phyloP scores from a whole-genome alignment of 306 rosid genomes.

The Sophora flavescens region DNA sequence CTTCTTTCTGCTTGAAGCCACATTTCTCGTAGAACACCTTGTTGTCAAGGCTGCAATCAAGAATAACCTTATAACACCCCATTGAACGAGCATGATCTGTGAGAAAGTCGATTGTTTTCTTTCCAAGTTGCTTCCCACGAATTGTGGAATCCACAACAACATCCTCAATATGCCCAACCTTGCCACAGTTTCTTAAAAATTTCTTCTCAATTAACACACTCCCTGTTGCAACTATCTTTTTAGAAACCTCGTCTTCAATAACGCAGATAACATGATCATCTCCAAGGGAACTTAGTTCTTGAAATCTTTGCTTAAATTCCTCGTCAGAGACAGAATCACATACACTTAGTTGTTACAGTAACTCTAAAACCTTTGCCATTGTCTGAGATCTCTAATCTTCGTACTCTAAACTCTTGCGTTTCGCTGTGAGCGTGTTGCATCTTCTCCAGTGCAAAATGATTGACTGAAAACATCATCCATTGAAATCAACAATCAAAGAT shows the following conservation, averaged over 20 bases:
- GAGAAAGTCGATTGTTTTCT: slow-evolving; percentile 64
- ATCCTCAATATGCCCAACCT: slow-evolving; percentile 81
- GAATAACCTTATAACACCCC: slow-evolving; percentile 90
- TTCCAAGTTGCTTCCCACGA: slow-evolving; percentile 65
- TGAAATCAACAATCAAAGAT: not conserved
- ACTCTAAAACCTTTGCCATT: slow-evolving; percentile 77
- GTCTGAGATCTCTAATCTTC: slow-evolving; percentile 70
- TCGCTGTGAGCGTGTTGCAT: slow-evolving; percentile 48
- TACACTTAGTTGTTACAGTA: slow-evolving; percentile 70
- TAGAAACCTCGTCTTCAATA: slow-evolving; percentile 60
- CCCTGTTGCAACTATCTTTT: slow-evolving; percentile 76
- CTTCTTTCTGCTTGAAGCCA: slow-evolving; percentile 64
- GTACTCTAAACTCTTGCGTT: slow-evolving; percentile 50
- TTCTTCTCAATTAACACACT: slow-evolving; percentile 66
- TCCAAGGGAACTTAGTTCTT: slow-evolving; percentile 62
- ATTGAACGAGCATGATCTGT: slow-evolving; percentile 63
- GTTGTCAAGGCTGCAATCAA: slow-evolving; percentile 74
- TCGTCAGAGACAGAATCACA: slow-evolving; percentile 75
- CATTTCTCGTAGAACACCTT: slow-evolving; percentile 75
- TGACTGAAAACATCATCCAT: not conserved
- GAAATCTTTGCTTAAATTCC: slow-evolving; percentile 72
- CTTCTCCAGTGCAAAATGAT: slow-evolving; percentile 25
- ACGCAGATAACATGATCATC: slow-evolving; percentile 76
- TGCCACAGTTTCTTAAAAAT: slow-evolving; percentile 78
- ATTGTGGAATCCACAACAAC: slow-evolving; percentile 76